phyloP scores from a whole-genome alignment of 768 basidiomycete species.

The Arthromyces matolae region DNA sequence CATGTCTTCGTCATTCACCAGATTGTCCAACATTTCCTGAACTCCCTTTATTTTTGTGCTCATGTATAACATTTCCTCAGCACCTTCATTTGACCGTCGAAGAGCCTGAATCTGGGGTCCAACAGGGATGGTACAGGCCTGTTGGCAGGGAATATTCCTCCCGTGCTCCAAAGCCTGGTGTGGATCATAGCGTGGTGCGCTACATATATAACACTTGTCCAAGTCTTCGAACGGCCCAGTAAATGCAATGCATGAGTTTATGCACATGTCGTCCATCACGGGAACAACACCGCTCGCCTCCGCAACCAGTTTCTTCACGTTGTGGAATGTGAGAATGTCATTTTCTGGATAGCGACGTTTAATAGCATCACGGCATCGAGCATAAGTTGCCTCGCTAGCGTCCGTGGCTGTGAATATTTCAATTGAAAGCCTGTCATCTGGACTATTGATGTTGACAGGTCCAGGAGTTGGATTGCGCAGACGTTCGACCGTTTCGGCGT shows the following conservation, averaged over 20 bases:
- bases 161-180: neutral
- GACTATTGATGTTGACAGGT: neutral
- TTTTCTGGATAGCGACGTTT: slow-evolving; percentile 5
- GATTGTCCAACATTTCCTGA: slow-evolving; percentile 12
- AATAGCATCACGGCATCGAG: slow-evolving; percentile 1
- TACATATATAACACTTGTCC: slow-evolving; percentile 9
- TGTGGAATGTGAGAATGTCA: slow-evolving; percentile 7
- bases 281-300: slow-evolving; percentile 12
- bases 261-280: slow-evolving; percentile 23
- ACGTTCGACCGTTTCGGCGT: neutral
- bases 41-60: neutral
- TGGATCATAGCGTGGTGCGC: neutral
- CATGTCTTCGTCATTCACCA: neutral
- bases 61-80: slow-evolving; percentile 10
- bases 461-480: neutral
- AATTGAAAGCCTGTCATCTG: neutral
- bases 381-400: slow-evolving; percentile 4
- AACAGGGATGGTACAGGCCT: neutral
- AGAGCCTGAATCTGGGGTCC: neutral
- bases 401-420: neutral
- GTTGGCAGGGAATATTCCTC: slow-evolving; percentile 2
- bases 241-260: slow-evolving; percentile 21
- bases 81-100: neutral
- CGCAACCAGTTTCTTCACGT: slow-evolving; percentile 7
- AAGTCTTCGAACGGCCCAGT: slow-evolving; percentile 19